Base-by-base conservation (phyloP, 176 grass and related monocot genomes). In the Oryza australiensis region DNA sequence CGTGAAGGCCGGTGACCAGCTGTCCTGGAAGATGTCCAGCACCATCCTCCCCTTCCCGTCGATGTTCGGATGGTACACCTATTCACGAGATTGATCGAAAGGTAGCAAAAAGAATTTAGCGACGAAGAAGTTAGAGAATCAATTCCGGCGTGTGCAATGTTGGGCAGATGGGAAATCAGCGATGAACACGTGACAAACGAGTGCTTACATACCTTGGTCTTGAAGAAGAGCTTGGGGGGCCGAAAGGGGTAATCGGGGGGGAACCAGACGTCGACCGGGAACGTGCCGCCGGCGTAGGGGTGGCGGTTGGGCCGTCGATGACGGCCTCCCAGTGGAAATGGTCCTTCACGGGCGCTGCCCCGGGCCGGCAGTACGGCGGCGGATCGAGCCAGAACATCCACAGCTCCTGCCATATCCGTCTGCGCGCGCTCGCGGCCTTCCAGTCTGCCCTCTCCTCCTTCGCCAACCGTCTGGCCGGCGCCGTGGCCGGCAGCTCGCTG, bases 211-310 rank as follows among this genome's bases (percentile, higher is more conserved):
- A 83, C 86, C 81, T 88, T 88, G 60, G 74, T 84, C 46, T 74
- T 88, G 81, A 88, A 88, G 80, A 79, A 67, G 45, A 88, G 26
- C 34, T 62, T 84, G 32, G 70, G 38, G 26, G 86, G 69, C 0
- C 3, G 5, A 1, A 37, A 14, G 1, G 86, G 86, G 43, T 79
- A 68, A 3, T n/a, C 0, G 59, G 1, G 4, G 32, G 48, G 7
- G 27, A 84, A 11, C 11, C 46, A 12, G 37, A 80, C 18, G 81
- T 74, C 75, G n/a, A 80, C 1, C n/a, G n/a, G 70, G 81, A 88
- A 88, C 37, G 68, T 79, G 7, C 86, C 86, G 18, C 81, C 81
- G n/a, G 46, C 81, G 75, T 80, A 88, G 12, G 86, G 81, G 68
- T 84, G 68, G 29, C 86, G 8, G 22, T 35, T 60, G 86, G 81